A percentile compares a stretch with the other conserved stretches of the same genome.
These are phyloP conservation scores for Scolecobasidium constrictum DNA, from an alignment of 2,329 filamentous ascomycete species.

Conservation along the genomic window DNA sequence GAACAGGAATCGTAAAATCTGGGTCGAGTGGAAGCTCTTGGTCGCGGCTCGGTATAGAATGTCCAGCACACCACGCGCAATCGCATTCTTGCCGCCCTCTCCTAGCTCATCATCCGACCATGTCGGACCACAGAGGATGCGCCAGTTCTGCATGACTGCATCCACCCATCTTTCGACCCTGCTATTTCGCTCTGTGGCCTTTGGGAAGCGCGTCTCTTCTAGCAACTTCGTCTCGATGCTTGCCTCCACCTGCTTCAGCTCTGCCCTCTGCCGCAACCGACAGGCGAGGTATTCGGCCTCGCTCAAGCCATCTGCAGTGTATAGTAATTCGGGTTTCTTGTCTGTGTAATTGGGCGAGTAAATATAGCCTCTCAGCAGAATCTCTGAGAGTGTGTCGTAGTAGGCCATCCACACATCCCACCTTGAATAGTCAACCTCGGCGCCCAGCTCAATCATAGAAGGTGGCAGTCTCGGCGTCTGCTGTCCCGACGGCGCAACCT, in stretches of 20 bases:
- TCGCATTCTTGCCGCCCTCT: conserved; percentile 63
- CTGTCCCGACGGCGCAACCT: conserved; percentile 12
- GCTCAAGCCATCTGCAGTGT: conserved; percentile 16
- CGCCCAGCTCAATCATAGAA: conserved; percentile 41
- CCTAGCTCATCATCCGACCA: conserved; percentile 78
- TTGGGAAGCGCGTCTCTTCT: conserved; percentile 71
- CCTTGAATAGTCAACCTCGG: conserved; percentile 48
- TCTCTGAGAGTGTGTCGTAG: conserved; percentile 66
- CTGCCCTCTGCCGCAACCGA: conserved; percentile 48
- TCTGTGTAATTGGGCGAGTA: conserved; percentile 38
- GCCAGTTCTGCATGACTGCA: conserved; percentile 76
- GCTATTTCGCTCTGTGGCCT: conserved; percentile 64
- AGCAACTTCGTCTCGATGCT: conserved; percentile 72
- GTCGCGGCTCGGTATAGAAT: conserved; percentile 83
- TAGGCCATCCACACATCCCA: conserved; percentile 76
- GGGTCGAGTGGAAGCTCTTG: conserved; percentile 90
- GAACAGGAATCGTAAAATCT: conserved; percentile 78
- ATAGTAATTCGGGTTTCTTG: conserved; percentile 11
- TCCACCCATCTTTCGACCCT: conserved; percentile 77
- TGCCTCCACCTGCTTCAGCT: conserved; percentile 68
- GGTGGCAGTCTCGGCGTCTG: conserved; percentile 13
- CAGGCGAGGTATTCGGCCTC: conserved; percentile 17
- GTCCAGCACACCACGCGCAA: conserved; percentile 68
- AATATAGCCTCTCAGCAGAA: conserved; percentile 56
- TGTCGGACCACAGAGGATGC: conserved; percentile 62